Evolutionary conservation across 2,329 filamentous ascomycete genomes (phyloP), one percentile per base, ranked within the genome.

Genomic region (Ascochyta fabae): DNA sequence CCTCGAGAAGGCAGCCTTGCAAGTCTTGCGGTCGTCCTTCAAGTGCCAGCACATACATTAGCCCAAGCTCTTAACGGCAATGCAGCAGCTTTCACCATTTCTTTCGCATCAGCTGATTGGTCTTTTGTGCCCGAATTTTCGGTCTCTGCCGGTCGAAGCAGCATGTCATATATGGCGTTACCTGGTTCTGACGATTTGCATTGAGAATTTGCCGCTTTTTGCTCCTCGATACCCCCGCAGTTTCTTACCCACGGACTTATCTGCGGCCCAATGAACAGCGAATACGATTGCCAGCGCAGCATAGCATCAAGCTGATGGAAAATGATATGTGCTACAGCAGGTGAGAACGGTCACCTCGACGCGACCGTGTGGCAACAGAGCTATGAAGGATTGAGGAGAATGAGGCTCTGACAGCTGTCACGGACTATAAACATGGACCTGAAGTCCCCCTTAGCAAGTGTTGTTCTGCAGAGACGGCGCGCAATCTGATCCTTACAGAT

Each of bases 1-100:
- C 63, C 59, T 53, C 56, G 61, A 65, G 58, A 56, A 60, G 52
- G 56, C 67, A 68, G 68, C 64, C 64, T 65, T 66, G 61, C 57
- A 60, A 50, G 54, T 56, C 45, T 59, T 54, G 62, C 59, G 53
- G 56, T 66, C 53, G 62, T 65, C 61, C 62, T 56, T 58, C 59
- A 64, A 47, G 54, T 69, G 70, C 65, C 70, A 73, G 61, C 71
- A 68, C 71, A 74, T 67, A 61, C 59, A 54, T 57, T 51, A 53
- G 53, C 53, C 61, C 69, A 70, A 63, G 49, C 67, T 66, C 50
- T 43, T 64, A 62, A 56, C 29, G 65, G 67, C 53, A 61, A 61
- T 56, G 54, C 61, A 64, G 43, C 53, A 53, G 47, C 57, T 59
- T 48, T 53, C 51, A 52, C 51, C 46, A 54, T 63, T 61, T 35